Conservation (phyloP, 177 flowering plant species). For the Vitis hybrid region DNA sequence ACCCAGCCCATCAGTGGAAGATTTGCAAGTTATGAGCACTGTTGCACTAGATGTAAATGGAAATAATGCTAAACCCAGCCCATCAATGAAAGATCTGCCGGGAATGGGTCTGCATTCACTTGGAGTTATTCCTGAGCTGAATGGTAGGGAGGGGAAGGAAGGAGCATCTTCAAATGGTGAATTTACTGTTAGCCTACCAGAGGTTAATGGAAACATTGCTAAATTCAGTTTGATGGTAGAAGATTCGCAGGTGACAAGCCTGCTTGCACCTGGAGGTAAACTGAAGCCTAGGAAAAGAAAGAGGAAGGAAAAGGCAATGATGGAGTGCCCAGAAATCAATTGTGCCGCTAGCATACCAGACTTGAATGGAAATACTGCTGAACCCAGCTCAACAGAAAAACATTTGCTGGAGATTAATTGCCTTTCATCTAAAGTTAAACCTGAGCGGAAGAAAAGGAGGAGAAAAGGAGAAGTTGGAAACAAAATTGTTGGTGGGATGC, state of each 20-base stretch:
- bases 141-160: neutral
- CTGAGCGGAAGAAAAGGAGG: slow-evolving; percentile 29
- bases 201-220: slow-evolving; percentile 7
- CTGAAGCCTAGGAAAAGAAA: slow-evolving; percentile 22
- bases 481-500: neutral
- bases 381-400: slow-evolving; percentile 14
- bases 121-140: slow-evolving; percentile 4
- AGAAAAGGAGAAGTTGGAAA: slow-evolving; percentile 17
- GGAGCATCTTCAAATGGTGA: neutral
- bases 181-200: neutral
- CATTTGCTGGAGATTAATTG: slow-evolving; percentile 9
- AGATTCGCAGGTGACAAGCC: neutral
- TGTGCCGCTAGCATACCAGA: slow-evolving; percentile 27
- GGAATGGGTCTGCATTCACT: slow-evolving; percentile 11
- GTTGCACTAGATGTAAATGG: slow-evolving; percentile 2
- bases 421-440: slow-evolving; percentile 10
- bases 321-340: neutral
- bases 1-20: slow-evolving; percentile 7
- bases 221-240: neutral
- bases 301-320: slow-evolving; percentile 28
- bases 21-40: slow-evolving; percentile 9
- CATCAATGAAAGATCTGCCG: slow-evolving; percentile 25
- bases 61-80: slow-evolving; percentile 8
- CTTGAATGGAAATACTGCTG: slow-evolving; percentile 31
- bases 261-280: slow-evolving; percentile 10